These are phyloP conservation scores for Kockovaella imperatae DNA, from an alignment of 768 basidiomycete species.

Conservation along the genomic window DNA sequence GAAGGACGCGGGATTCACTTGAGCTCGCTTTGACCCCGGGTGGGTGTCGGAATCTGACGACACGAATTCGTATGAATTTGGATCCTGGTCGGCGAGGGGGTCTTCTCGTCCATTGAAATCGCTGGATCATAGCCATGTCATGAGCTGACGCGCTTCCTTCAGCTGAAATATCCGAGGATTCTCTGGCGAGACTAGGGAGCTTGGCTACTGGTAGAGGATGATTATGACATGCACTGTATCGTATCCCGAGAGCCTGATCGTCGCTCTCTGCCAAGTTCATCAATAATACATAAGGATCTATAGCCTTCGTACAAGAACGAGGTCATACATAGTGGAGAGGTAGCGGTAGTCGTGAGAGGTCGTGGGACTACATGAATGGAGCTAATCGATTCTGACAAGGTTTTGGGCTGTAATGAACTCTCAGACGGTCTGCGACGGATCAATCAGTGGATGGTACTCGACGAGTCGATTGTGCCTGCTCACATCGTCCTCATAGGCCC, in stretches of 20 bases:
- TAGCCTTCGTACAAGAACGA: neutral
- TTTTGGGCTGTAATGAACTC: neutral
- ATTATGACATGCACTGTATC: neutral
- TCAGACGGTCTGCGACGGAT: constrained; percentile 1
- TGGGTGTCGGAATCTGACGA: neutral
- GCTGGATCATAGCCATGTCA: neutral
- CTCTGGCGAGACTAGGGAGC: constrained; percentile 45
- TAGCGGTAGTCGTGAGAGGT: no score
- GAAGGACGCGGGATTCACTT: constrained; percentile 15
- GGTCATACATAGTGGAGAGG: no score
- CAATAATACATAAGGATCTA: neutral
- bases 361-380: no score
- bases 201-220: constrained; percentile 12
- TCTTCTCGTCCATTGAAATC: neutral
- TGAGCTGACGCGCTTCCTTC: neutral
- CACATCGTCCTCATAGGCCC: constrained; percentile 45
- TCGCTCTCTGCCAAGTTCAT: neutral
- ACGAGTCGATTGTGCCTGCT: constrained; percentile 2
- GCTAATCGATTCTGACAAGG: neutral
- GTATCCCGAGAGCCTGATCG: neutral
- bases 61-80: constrained; percentile 5
- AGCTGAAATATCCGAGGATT: constrained; percentile 47
- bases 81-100: neutral
- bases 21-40: neutral
- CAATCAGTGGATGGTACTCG: neutral